These are phyloP conservation scores for Vicia sativa DNA, from an alignment of 306 rosid species.

Conservation along the genomic window DNA sequence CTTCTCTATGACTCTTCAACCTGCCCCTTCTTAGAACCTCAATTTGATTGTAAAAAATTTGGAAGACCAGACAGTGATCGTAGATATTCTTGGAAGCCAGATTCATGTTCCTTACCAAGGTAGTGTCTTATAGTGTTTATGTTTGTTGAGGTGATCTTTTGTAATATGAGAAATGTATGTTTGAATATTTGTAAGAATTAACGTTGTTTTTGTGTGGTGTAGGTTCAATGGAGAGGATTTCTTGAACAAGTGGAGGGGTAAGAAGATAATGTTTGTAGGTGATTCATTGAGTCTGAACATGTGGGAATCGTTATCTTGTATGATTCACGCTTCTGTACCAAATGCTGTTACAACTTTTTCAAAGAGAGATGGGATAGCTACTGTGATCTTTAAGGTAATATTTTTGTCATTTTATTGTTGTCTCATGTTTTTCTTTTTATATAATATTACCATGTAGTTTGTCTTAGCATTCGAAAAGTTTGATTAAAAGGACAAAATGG, in stretches of 20 bases:
- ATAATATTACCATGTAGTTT: background rate
- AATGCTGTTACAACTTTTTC: slow-evolving; percentile 46
- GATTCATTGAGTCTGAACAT: slow-evolving; percentile 93
- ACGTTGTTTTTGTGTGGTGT: background rate
- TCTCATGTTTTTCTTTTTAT: background rate
- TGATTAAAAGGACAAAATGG: background rate
- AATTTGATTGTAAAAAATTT: slow-evolving; percentile 72
- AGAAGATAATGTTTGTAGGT: slow-evolving; percentile 90
- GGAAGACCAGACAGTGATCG: slow-evolving; percentile 84
- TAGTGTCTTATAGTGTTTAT: slow-evolving; percentile 48
- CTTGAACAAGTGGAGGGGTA: slow-evolving; percentile 70
- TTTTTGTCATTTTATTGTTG: background rate
- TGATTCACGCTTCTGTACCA: slow-evolving; percentile 70
- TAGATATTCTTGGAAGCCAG: slow-evolving; percentile 88
- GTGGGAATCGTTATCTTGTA: slow-evolving; percentile 90
- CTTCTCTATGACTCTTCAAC: slow-evolving; percentile 66
- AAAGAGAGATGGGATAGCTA: slow-evolving; percentile 42
- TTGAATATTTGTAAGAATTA: too few relatives aligned
- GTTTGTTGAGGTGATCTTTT: background rate
- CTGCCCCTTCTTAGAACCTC: slow-evolving; percentile 74
- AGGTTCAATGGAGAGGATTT: slow-evolving; percentile 77
- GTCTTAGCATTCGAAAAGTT: background rate
- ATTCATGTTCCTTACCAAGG: slow-evolving; percentile 78
- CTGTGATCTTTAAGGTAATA: slow-evolving; percentile 67
- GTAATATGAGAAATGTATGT: too few relatives aligned